phyloP scores from a whole-genome alignment of 108 stramenopile species.

The Conticribra guillardii region DNA sequence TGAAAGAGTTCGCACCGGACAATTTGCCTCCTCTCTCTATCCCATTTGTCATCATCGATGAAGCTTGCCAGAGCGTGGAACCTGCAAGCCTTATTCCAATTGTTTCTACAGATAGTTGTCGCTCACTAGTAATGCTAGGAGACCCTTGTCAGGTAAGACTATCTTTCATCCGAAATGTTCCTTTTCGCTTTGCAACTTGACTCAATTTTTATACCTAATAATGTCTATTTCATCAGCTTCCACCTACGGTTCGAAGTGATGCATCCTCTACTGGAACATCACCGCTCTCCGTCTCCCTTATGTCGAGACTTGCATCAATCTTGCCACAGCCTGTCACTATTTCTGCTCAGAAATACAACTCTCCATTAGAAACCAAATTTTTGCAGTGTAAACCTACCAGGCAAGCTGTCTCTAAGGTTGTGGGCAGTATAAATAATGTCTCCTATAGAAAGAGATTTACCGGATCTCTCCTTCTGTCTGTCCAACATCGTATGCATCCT shows the following conservation, averaged over 20 bases:
- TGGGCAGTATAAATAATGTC: slow-evolving; percentile 3
- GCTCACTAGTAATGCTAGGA: slow-evolving; percentile 84
- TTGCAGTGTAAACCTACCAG: slow-evolving; percentile 67
- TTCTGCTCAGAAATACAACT: slow-evolving; percentile 64
- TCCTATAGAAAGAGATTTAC: slow-evolving; percentile 80
- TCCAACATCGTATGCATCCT: slow-evolving; percentile 97
- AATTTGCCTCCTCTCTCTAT: slow-evolving; percentile 73
- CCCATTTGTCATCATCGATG: slow-evolving; percentile 91
- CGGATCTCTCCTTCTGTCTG: slow-evolving; percentile 88
- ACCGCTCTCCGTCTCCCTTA: slow-evolving; percentile 75
- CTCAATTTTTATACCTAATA: background rate
- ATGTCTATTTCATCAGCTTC: slow-evolving; percentile 38
- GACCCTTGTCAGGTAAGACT: slow-evolving; percentile 79
- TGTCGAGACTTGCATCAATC: slow-evolving; percentile 74
- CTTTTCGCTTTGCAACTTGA: background rate
- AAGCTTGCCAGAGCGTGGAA: slow-evolving; percentile 93
- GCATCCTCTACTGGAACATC: slow-evolving; percentile 52
- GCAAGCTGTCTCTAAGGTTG: slow-evolving; percentile 63
- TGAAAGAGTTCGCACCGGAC: slow-evolving; percentile 69
- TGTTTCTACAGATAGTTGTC: slow-evolving; percentile 76
- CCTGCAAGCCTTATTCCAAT: slow-evolving; percentile 91
- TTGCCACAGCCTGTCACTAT: slow-evolving; percentile 71
- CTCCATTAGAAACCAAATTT: slow-evolving; percentile 58
- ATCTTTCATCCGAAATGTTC: background rate
- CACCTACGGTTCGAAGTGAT: slow-evolving; percentile 78